A percentile compares a stretch with the other conserved stretches of the same genome.
These are phyloP conservation scores for Arabidopsis lyrata DNA, from an alignment of 441 rosid species.

Conservation along the genomic window DNA sequence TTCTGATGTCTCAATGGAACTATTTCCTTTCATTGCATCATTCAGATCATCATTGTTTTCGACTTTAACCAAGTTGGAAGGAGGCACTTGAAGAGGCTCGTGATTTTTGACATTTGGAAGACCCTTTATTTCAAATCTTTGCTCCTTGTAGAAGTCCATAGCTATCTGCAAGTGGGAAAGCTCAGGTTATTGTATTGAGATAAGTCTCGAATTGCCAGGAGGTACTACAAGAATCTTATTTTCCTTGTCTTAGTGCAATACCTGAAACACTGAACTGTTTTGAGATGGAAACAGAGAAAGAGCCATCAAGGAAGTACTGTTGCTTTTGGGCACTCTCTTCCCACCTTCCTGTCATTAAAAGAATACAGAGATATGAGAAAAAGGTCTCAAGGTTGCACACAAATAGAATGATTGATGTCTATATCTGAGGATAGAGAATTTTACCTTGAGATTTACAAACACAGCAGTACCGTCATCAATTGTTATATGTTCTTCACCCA, in stretches of 20 bases:
- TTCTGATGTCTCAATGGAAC: conserved; percentile 31
- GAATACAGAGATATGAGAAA: conserved; percentile 5
- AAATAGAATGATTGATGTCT: not conserved
- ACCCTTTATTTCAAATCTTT: conserved; percentile 58
- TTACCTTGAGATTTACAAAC: conserved; percentile 75
- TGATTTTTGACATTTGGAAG: conserved; percentile 42
- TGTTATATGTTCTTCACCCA: conserved; percentile 48
- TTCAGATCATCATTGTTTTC: conserved; percentile 41
- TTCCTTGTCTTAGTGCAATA: conserved; percentile 40
- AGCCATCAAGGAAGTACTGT: conserved; percentile 45
- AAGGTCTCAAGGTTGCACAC: not conserved
- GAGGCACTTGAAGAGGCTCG: conserved; percentile 36
- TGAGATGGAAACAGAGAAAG: conserved; percentile 62
- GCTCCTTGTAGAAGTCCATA: conserved; percentile 80
- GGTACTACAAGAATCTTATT: conserved; percentile 12
- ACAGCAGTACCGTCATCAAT: conserved; percentile 52
- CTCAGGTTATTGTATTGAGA: not conserved
- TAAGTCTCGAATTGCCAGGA: not conserved
- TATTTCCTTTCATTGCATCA: conserved; percentile 41
- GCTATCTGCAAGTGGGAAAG: conserved; percentile 66
- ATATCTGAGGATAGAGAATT: conserved; percentile 3
- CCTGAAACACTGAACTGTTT: conserved; percentile 76
- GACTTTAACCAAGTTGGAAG: conserved; percentile 37
- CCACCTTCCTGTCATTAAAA: conserved; percentile 68
- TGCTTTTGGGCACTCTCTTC: conserved; percentile 62